phyloP scores from a whole-genome alignment of 495 filamentous ascomycete species.

The Chaetomium tenue region DNA sequence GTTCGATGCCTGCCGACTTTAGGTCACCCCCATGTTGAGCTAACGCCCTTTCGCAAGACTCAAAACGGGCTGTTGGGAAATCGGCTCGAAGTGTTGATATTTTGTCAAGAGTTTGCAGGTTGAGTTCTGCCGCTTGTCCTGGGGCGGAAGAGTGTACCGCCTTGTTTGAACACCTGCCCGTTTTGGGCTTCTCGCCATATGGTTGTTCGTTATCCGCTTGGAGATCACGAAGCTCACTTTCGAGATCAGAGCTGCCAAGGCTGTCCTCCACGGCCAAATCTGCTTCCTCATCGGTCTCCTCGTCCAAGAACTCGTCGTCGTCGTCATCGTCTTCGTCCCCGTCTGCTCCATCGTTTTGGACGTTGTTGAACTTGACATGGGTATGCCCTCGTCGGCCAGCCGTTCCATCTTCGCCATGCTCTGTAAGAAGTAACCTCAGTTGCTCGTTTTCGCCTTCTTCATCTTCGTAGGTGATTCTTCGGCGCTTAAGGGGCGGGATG shows the following conservation, averaged over 20 bases:
- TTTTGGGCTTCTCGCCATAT: not conserved
- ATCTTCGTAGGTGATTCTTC: conserved; percentile 51
- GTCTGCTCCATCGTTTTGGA: conserved; percentile 20
- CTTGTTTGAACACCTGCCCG: not conserved
- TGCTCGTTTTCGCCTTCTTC: conserved; percentile 32
- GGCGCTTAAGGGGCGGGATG: conserved; percentile 76
- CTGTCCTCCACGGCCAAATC: conserved; percentile 23
- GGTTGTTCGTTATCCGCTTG: conserved; percentile 20
- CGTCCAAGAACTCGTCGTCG: conserved; percentile 29
- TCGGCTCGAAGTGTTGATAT: conserved; percentile 37
- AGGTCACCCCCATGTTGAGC: conserved; percentile 19
- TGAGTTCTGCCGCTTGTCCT: not conserved
- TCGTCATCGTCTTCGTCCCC: conserved; percentile 25
- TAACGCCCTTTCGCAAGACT: conserved; percentile 34
- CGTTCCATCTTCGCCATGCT: conserved; percentile 39
- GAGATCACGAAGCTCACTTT: conserved; percentile 28
- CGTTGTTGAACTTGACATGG: conserved; percentile 22
- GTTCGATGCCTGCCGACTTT: conserved; percentile 20
- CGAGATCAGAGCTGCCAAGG: conserved; percentile 24
- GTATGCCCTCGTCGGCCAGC: conserved; percentile 29
- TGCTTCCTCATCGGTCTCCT: conserved; percentile 25
- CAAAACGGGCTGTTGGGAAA: conserved; percentile 35
- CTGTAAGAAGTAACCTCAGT: conserved; percentile 38
- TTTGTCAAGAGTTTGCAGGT: conserved; percentile 31
- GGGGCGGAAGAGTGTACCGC: not conserved